A percentile compares a stretch with the other conserved stretches of the same genome.
phyloP scores from a whole-genome alignment of 2,329 filamentous ascomycete species.

The Beauveria sp. region DNA sequence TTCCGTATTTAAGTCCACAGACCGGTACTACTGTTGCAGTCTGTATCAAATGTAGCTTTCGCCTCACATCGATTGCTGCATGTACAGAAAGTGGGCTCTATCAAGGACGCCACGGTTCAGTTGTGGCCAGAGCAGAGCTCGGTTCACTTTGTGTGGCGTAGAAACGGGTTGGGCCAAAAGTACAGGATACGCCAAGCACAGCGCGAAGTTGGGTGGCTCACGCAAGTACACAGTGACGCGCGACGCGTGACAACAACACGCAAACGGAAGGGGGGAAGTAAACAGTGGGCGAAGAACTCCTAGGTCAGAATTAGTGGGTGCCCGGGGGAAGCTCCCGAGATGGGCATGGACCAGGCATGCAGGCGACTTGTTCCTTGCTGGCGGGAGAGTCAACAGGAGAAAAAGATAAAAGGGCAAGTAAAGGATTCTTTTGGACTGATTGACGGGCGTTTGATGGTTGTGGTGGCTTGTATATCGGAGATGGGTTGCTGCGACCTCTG shows the following conservation, averaged over 20 bases:
- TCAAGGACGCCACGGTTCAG: neutral
- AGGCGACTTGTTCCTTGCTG: neutral
- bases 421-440: neutral
- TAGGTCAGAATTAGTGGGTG: neutral
- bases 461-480: too few species aligned
- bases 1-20: neutral
- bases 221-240: conserved; percentile 7
- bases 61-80: neutral
- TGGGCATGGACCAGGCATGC: conserved; percentile 1
- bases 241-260: conserved; percentile 7
- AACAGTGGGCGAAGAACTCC: neutral
- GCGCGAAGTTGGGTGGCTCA: neutral
- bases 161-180: neutral
- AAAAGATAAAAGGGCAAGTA: neutral
- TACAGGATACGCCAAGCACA: neutral
- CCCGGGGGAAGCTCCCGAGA: conserved; percentile 11
- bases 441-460: too few species aligned
- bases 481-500: neutral
- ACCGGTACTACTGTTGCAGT: neutral
- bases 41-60: neutral
- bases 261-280: neutral
- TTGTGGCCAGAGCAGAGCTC: neutral
- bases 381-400: neutral
- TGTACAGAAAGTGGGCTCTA: neutral
- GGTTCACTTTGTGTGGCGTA: neutral